Evolutionary conservation across 495 filamentous ascomycete species (phyloP).

Genomic region (Parmelia sp.): DNA sequence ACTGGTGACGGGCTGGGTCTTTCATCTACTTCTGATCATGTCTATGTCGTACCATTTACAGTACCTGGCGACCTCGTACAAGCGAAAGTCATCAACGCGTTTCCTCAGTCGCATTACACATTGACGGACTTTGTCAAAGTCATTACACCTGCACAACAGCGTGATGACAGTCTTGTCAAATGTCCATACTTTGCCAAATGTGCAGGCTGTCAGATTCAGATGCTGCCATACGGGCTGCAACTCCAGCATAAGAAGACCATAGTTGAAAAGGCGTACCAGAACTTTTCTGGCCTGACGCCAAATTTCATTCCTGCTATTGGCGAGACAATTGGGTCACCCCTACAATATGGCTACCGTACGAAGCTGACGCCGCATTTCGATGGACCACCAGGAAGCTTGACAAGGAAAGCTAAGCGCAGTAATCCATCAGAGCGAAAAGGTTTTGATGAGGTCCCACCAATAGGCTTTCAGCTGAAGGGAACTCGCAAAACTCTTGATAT

Average conservation of each 20-base stretch:
- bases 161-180: constrained; percentile 67
- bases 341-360: constrained; percentile 89
- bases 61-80: constrained; percentile 76
- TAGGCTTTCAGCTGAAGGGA: constrained; percentile 87
- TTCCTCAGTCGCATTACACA: constrained; percentile 54
- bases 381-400: constrained; percentile 47
- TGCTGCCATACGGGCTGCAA: constrained; percentile 85
- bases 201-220: constrained; percentile 94
- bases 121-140: constrained; percentile 77
- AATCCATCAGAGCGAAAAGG: constrained; percentile 32
- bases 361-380: constrained; percentile 96
- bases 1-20: constrained; percentile 50
- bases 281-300: constrained; percentile 77
- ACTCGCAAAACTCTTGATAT: constrained; percentile 73
- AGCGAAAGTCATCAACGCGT: constrained; percentile 70
- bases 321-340: constrained; percentile 81
- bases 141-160: constrained; percentile 60
- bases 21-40: constrained; percentile 38
- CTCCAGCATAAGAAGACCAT: constrained; percentile 76
- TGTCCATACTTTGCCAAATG: constrained; percentile 85
- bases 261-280: constrained; percentile 83
- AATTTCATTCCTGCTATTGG: constrained; percentile 68
- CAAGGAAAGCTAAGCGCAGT: constrained; percentile 35
- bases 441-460: constrained; percentile 56
- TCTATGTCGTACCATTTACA: constrained; percentile 86